phyloP scores from a whole-genome alignment of 495 filamentous ascomycete species.

The Neurospora pannonica region DNA sequence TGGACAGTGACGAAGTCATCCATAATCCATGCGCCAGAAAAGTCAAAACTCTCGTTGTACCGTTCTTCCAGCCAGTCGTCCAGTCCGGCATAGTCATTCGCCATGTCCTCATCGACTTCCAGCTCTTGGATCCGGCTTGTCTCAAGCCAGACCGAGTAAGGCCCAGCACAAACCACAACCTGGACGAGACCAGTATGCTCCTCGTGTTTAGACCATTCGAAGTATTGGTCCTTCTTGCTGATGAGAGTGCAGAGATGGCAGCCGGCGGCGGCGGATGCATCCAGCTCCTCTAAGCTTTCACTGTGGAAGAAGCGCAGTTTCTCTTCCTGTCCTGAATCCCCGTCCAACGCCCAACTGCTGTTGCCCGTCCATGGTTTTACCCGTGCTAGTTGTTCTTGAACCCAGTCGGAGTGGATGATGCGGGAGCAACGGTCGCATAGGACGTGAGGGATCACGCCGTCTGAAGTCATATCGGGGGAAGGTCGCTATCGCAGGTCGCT shows the following conservation, averaged over 20 bases:
- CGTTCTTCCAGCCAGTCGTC: neutral
- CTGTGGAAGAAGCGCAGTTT: neutral
- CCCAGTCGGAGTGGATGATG: neutral
- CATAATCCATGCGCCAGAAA: neutral
- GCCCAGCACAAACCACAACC: neutral
- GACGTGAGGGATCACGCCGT: neutral
- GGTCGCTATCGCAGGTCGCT: neutral
- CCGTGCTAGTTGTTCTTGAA: neutral
- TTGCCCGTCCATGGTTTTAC: neutral
- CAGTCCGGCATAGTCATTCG: neutral
- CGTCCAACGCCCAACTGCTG: neutral
- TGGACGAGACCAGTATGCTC: neutral
- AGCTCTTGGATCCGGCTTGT: neutral
- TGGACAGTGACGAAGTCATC: neutral
- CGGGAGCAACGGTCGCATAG: neutral
- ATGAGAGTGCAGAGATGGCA: neutral
- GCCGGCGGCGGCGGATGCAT: neutral
- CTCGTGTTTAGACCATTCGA: neutral
- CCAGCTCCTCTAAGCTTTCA: neutral
- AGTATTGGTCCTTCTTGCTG: neutral
- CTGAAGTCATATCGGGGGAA: neutral
- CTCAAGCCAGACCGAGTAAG: neutral
- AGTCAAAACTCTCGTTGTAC: neutral
- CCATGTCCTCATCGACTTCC: neutral
- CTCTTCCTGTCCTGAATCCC: neutral